Evolutionary conservation across 176 grass and related monocot species (phyloP).

Genomic region (Saccharum officinarum): DNA sequence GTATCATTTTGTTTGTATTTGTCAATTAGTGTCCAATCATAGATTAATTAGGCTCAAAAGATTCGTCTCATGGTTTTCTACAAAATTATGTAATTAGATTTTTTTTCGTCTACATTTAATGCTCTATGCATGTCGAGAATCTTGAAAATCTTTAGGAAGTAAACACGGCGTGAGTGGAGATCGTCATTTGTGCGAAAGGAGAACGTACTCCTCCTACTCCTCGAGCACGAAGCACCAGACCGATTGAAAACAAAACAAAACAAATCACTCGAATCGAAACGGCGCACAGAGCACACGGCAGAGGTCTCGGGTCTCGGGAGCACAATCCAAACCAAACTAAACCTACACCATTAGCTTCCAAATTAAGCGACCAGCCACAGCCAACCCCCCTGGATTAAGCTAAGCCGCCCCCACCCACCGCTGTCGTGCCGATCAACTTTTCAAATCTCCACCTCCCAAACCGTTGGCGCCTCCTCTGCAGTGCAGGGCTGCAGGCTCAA

Average conservation of each 20-base stretch:
- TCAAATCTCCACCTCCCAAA: slow-evolving; percentile 23
- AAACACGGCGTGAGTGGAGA: no score
- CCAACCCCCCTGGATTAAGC: background rate
- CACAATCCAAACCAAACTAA: background rate
- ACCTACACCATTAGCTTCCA: background rate
- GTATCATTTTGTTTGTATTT: no score
- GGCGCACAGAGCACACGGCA: background rate
- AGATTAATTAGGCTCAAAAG: no score
- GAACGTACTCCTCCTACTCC: background rate
- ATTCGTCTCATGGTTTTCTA: no score
- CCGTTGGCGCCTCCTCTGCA: slow-evolving; percentile 32
- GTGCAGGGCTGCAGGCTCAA: background rate
- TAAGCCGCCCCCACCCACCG: slow-evolving; percentile 14
- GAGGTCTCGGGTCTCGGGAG: background rate
- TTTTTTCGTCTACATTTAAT: no score
- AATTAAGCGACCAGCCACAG: background rate
- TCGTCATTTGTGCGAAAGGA: background rate
- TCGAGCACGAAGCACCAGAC: background rate
- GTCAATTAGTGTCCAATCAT: no score
- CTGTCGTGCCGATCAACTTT: background rate
- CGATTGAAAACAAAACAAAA: background rate
- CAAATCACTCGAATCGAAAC: background rate
- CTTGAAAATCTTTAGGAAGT: no score
- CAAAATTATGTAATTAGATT: no score
- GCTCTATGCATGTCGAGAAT: no score